A percentile compares a stretch with the other conserved stretches of the same genome.
Evolutionary conservation across 179 eudicot genomes (phyloP).

Genomic region (Silene coronaria): DNA sequence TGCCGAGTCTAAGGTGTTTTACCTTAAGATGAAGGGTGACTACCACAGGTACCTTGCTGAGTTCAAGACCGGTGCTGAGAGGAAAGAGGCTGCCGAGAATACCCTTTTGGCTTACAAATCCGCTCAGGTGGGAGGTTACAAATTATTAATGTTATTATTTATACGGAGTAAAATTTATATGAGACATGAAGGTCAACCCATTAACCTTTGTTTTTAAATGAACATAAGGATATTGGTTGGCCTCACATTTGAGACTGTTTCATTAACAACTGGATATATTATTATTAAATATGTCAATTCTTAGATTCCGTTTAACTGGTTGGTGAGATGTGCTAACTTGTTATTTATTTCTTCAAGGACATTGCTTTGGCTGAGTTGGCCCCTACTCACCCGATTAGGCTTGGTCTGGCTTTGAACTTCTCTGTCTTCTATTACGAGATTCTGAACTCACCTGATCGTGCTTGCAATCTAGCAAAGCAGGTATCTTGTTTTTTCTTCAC

Average conservation of each 20-base stretch:
- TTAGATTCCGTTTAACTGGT: background rate
- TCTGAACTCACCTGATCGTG: constrained; percentile 65
- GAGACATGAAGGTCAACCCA: background rate
- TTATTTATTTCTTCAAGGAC: constrained; percentile 31
- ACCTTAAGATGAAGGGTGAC: constrained; percentile 49
- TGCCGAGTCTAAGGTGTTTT: constrained; percentile 41
- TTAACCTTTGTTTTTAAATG: background rate
- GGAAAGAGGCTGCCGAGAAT: constrained; percentile 43
- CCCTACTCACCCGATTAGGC: constrained; percentile 72
- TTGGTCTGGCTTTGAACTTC: constrained; percentile 71
- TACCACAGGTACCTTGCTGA: constrained; percentile 45
- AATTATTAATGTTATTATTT: background rate
- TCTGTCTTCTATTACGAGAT: constrained; percentile 75
- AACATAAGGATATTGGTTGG: background rate
- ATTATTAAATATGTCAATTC: background rate
- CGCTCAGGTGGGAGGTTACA: constrained; percentile 30
- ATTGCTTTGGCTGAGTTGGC: constrained; percentile 50
- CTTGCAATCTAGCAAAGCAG: constrained; percentile 60
- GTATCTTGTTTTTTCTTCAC: constrained; percentile 21
- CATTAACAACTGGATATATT: background rate
- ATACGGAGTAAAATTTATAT: background rate
- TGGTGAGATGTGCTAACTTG: constrained; percentile 13
- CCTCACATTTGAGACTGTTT: background rate
- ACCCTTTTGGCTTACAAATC: constrained; percentile 40
- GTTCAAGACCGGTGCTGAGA: constrained; percentile 37